Evolutionary conservation across 2,329 filamentous ascomycete genomes (phyloP), one percentile per base, ranked within the genome.

Genomic region (Curvularia hawaiiensis): DNA sequence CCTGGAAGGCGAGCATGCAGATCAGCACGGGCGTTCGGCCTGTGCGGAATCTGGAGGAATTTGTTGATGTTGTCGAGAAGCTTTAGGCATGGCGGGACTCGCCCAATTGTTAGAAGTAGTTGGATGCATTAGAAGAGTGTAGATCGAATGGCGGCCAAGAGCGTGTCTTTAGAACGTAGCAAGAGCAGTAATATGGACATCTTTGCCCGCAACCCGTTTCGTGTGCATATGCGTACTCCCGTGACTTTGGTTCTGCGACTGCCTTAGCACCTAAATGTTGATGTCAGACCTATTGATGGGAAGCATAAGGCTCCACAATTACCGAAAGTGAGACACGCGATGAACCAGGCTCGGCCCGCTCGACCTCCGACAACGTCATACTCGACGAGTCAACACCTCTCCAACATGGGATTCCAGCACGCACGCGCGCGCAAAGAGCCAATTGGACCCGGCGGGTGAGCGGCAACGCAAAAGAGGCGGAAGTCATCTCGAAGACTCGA

Each of bases 11-110:
- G 0, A 82, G 85, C 14, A 81, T 97, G 67, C 80, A 85, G 58
- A 84, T 91, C 28, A 95, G 88, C 62, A 82, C 84, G 22, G 94
- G 91, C 0, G 86, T 92, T 1, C 83, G 83, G 60, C 85, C 93
- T 0, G 85, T 90, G 30, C 88, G 85, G 70, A 89, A 95, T 64
- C 76, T 98, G 54, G 89, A 83, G 60, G 90, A 92, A 70, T 98
- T 94, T 76, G 90, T 97, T 74, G 94, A 97, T 58, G 81, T 69
- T 49, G 61, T 59, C 1, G 65, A 69, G 54, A 67, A 66, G 53
- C 54, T 69, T 7, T 69, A 48, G 61, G 48, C 20, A 24, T 18
- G 7, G 3, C 1, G 9, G 30, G 10, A 10, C n/a, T 5, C 2
- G 5, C n/a, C n/a, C 22, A 5, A 7, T 24, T n/a, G 12, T 45